Percentiles rank a stretch among this genome's conserved stretches.
Conservation (phyloP, 2,329 filamentous ascomycete genomes). For the Dactylonectria estremocensis region DNA sequence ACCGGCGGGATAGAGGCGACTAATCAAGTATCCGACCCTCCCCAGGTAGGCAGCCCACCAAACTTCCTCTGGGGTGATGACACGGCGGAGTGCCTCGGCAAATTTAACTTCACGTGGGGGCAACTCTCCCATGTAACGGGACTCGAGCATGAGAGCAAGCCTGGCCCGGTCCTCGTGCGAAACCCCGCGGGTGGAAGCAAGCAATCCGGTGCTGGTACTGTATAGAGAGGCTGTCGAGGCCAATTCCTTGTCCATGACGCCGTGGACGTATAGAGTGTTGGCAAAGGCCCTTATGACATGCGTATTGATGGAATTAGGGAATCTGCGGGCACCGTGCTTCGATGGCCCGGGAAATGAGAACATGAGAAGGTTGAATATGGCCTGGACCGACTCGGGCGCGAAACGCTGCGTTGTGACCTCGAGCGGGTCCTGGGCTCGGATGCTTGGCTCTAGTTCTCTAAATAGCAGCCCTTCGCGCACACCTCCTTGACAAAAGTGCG, state of each 20-base stretch:
- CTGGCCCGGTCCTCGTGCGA: slow-evolving; percentile 31
- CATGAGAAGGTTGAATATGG: slow-evolving; percentile 19
- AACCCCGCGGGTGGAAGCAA: slow-evolving; percentile 29
- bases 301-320: slow-evolving; percentile 26
- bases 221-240: slow-evolving; percentile 33
- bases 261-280: slow-evolving; percentile 32
- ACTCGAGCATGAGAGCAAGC: slow-evolving; percentile 33
- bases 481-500: slow-evolving; percentile 34
- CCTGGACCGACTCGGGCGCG: slow-evolving; percentile 26
- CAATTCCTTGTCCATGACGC: slow-evolving; percentile 34
- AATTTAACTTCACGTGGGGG: slow-evolving; percentile 27
- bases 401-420: slow-evolving; percentile 31
- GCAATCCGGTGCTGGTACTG: slow-evolving; percentile 29
- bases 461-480: slow-evolving; percentile 32
- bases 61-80: slow-evolving; percentile 31
- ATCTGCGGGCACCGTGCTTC: slow-evolving; percentile 16
- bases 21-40: slow-evolving; percentile 27
- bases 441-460: slow-evolving; percentile 25
- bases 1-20: slow-evolving; percentile 29
- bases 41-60: slow-evolving; percentile 36
- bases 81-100: slow-evolving; percentile 27
- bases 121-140: slow-evolving; percentile 34
- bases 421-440: slow-evolving; percentile 32
- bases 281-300: slow-evolving; percentile 28
- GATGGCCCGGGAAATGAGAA: slow-evolving; percentile 25